These are phyloP conservation scores for Dichotomopilus funicola DNA, from an alignment of 2,329 filamentous ascomycete species.

Conservation along the genomic window DNA sequence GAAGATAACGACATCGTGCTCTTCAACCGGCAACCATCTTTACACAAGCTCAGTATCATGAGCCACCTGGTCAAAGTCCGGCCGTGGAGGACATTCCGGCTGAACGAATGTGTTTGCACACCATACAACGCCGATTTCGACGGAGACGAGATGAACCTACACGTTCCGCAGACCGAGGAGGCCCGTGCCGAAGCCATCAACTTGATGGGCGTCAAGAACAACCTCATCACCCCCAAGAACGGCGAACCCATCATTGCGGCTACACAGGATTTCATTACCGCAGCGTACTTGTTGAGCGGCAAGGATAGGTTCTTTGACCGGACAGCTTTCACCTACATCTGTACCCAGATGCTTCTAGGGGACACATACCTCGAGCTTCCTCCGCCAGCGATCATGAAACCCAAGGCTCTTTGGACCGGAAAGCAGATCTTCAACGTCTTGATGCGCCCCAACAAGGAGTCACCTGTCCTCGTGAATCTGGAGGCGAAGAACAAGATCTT, in stretches of 20 bases:
- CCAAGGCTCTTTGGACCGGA: slow-evolving; percentile 85
- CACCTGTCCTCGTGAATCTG: slow-evolving; percentile 77
- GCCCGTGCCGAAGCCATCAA: slow-evolving; percentile 91
- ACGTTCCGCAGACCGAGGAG: slow-evolving; percentile 96
- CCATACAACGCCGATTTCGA: slow-evolving; percentile 99
- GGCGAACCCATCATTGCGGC: slow-evolving; percentile 96
- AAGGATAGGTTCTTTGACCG: slow-evolving; percentile 93
- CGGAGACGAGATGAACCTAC: slow-evolving; percentile 97
- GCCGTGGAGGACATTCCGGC: slow-evolving; percentile 89
- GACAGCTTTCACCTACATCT: slow-evolving; percentile 80
- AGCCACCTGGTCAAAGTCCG: slow-evolving; percentile 89
- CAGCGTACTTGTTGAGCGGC: slow-evolving; percentile 80
- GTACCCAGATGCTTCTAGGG: slow-evolving; percentile 75
- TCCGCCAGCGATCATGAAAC: slow-evolving; percentile 78
- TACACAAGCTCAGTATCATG: slow-evolving; percentile 98
- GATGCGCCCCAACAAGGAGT: slow-evolving; percentile 81
- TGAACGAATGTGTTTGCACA: slow-evolving; percentile 97
- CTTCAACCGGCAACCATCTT: slow-evolving; percentile 94
- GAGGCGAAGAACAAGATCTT: slow-evolving; percentile 89
- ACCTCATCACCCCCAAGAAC: slow-evolving; percentile 91
- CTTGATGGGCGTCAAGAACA: slow-evolving; percentile 97
- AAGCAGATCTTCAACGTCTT: slow-evolving; percentile 94
- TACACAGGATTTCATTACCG: slow-evolving; percentile 99
- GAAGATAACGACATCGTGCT: slow-evolving; percentile 94
- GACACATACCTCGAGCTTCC: slow-evolving; percentile 75